phyloP scores from a whole-genome alignment of 805 yeast genomes.

The Teunomyces gatunensis region DNA sequence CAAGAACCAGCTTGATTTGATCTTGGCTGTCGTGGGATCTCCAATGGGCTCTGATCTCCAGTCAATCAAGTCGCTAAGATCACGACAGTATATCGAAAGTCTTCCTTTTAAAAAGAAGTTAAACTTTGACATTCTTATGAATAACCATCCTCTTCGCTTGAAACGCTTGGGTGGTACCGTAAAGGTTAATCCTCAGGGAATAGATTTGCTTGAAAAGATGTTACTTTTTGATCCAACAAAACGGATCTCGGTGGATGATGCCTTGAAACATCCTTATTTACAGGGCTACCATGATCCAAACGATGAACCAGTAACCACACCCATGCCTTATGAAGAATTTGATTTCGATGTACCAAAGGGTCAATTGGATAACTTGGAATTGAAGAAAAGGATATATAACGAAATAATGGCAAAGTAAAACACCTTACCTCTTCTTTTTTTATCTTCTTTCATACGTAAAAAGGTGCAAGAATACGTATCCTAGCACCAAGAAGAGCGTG shows the following conservation, averaged over 20 bases:
- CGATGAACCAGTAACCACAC: conserved; percentile 28
- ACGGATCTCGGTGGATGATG: conserved; percentile 10
- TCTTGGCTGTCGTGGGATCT: conserved; percentile 68
- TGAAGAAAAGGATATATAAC: conserved; percentile 9
- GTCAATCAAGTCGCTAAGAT: conserved; percentile 23
- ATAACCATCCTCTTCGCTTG: conserved; percentile 19
- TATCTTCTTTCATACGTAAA: conserved; percentile 75
- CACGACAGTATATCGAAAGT: conserved; percentile 22
- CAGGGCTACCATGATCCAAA: conserved; percentile 15
- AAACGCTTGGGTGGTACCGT: conserved; percentile 11
- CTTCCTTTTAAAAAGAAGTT: conserved; percentile 20
- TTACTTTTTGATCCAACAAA: conserved; percentile 8
- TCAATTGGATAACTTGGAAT: conserved; percentile 5
- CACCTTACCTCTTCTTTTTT: background rate
- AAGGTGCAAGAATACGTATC: conserved; percentile 71
- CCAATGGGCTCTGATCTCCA: conserved; percentile 40
- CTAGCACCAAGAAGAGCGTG: conserved; percentile 56
- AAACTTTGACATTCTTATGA: conserved; percentile 17
- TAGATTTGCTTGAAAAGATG: conserved; percentile 18
- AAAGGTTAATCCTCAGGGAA: conserved; percentile 23
- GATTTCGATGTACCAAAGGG: conserved; percentile 20
- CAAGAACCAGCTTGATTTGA: conserved; percentile 62
- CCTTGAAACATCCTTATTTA: conserved; percentile 9
- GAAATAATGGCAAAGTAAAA: conserved; percentile 5
- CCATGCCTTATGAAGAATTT: conserved; percentile 26